Base-by-base conservation (phyloP, 345 rosid species). In the Gossypium longicalyx region DNA sequence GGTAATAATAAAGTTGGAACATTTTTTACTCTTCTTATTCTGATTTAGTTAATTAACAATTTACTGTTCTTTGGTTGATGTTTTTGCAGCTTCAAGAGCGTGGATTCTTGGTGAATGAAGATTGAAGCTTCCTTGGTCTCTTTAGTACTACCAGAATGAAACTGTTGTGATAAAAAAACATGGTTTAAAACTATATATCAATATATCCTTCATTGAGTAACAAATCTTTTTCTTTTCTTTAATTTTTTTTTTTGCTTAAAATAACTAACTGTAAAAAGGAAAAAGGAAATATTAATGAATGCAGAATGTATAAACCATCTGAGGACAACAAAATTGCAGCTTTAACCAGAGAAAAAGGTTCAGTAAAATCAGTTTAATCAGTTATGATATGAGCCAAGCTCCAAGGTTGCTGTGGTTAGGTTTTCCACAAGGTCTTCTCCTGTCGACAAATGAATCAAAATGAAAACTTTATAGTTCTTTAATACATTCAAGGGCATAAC, bases 1-100 rank as follows among this genome's bases (percentile, higher is more conserved):
- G 93, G 91, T 89, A 77, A 27, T 1, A 47, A 12, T 85, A 79
- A 80, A 88, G 88, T 89, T 71, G 38, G 2, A 61, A 61, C 45
- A 19, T 48, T 13, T 49, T 38, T 13, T 12, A 1, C 10, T 27
- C 3, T 44, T 2, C 3, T 44, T 20, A 73, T 11, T 48, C 15
- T 43, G 51, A 9, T 15, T 38, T 4, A 4, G 58, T 23, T 54
- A 20, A 29, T 52, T 41, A 3, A 41, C 2, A 11, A 22, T 47
- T 43, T 57, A 19, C 29, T 38, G 44, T 44, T 3, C 11, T 72
- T 78, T 61, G 38, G 12, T 59, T 16, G 12, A 49, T 78, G 25
- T 25, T 57, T 45, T 76, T n/a, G 81, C 82, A 83, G 82, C 78
- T 67, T 77, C 82, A 6, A 69, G 78, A 60, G 76, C 77, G 34